phyloP scores from a whole-genome alignment of 768 basidiomycete species.

The Naganishia randhawae region DNA sequence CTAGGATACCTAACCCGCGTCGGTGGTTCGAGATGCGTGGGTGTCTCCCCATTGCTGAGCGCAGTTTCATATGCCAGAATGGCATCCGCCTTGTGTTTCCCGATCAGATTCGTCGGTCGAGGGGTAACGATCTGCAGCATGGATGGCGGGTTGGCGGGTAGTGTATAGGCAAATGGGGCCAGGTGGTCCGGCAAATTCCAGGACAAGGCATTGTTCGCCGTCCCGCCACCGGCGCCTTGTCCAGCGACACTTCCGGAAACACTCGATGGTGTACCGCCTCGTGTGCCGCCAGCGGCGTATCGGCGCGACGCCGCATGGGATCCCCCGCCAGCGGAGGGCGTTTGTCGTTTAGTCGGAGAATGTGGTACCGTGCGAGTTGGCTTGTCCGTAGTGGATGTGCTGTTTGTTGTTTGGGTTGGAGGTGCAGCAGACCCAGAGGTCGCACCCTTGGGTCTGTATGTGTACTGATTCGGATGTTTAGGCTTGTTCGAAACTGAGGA shows the following conservation, averaged over 20 bases:
- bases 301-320: conserved; percentile 26
- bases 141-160: conserved; percentile 62
- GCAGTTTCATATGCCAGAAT: neutral
- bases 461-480: conserved; percentile 58
- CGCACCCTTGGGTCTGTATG: conserved; percentile 51
- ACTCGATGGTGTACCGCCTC: conserved; percentile 31
- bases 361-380: conserved; percentile 12
- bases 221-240: conserved; percentile 35
- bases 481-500: conserved; percentile 29
- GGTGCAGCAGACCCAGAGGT: conserved; percentile 22
- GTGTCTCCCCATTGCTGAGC: neutral
- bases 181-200: conserved; percentile 95
- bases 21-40: conserved; percentile 47
- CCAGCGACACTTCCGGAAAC: conserved; percentile 30
- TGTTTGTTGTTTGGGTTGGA: conserved; percentile 28
- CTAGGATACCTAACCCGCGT: conserved; percentile 84
- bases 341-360: conserved; percentile 18
- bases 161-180: conserved; percentile 74
- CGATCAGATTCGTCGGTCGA: conserved; percentile 20
- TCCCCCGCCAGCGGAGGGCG: conserved; percentile 4
- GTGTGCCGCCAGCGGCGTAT: conserved; percentile 45
- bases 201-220: conserved; percentile 33
- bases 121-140: conserved; percentile 56
- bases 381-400: conserved; percentile 8
- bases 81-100: neutral